Evolutionary conservation across 495 filamentous ascomycete genomes (phyloP), one percentile per base, ranked within the genome.

Genomic region (Friedmanniomyces simplex): DNA sequence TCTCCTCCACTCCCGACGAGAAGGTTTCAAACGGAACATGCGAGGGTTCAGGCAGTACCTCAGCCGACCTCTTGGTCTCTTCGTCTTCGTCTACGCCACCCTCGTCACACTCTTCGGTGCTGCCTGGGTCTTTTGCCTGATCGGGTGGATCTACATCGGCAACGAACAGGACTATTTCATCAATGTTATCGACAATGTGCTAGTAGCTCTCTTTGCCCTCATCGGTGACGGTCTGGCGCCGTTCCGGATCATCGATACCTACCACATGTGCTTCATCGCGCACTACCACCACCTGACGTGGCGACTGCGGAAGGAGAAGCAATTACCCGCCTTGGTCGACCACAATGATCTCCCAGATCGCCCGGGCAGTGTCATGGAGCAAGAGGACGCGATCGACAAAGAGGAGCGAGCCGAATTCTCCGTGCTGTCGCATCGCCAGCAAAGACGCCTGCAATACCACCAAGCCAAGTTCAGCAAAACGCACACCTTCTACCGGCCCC

Each of bases 401-500:
- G 58, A 60, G 41, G 66, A 72, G 7, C 73, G 76, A 24, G 63
- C 72, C 32, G 78, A 82, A 55, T 80, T 73, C 54, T 77, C 76
- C 0, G 84, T 91, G 0, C 74, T 91, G 3, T 76, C 73, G 18
- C 77, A 76, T 13, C 69, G 74, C 36, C 81, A 89, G 64, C 82
- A 89, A 63, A 70, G 70, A 28, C 76, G 74, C 34, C 74, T 91
- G 13, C 73, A 79, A 36, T 80, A 89, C 60, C 86, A 91, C 64
- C 84, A 89, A 62, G 75, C 71, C 32, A 89, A 88, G 63, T 84
- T 89, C 59, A 74, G 82, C 61, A 85, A 81, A 51, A 85, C 82
- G 0, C 87, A 91, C 64, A 87, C 85, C 1, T 91, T 89, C 69
- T 91, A 89, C 74, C 88, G 87, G 66, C 87, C 87, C 0, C 86